Base-by-base conservation (phyloP, 768 basidiomycete species). In the Rhodotorula diobovata region DNA sequence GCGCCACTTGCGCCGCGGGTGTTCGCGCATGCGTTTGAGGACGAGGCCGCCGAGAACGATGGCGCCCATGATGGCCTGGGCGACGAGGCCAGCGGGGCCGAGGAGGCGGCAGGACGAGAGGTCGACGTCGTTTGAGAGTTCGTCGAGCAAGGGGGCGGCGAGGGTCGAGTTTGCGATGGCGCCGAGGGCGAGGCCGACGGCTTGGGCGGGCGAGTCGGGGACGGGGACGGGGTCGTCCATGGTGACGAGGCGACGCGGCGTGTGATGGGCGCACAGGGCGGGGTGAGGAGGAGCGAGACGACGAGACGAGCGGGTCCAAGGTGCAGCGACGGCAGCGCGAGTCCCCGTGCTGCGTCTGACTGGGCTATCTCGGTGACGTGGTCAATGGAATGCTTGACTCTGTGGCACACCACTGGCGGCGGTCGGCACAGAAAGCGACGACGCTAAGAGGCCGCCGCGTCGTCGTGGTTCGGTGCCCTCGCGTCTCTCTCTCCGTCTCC, bases 21-120 rank as follows among this genome's bases (percentile, higher is more conserved):
- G 83, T 82, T 98, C 95, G 75, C 90, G 83, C 67, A 94, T 90
- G 67, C 95, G 84, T 79, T 98, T 98, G 78, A 88, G 87, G 10
- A 97, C 85, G 58, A 97, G 83, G 5, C 91, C 92, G 28, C 87
- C 83, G 43, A 97, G 84, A n/a, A 95, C 93, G 41, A 97, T 81
- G 28, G 93, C 80, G n/a, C 93, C 95, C 88, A 98, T 88, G 32
- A 91, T 84, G 7, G 79, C 89, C 70, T 71, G 53, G 50, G 93
- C 89, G 64, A 88, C 81, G 76, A 85, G 80, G 16, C 83, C 84
- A 45, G 84, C 83, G 0, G 83, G 84, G 21, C 85, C 84, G 51
- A 85, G 79, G 14, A 85, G 82, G 67, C 79, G 78, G 78, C 83
- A 86, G 72, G 80, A 79, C 43, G 77, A 81, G 68, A 80, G 80